Percentiles rank a stretch among this genome's conserved stretches.
Evolutionary conservation across 2,329 filamentous ascomycete genomes (phyloP).

Genomic region (Trichoderma brevicompactum): DNA sequence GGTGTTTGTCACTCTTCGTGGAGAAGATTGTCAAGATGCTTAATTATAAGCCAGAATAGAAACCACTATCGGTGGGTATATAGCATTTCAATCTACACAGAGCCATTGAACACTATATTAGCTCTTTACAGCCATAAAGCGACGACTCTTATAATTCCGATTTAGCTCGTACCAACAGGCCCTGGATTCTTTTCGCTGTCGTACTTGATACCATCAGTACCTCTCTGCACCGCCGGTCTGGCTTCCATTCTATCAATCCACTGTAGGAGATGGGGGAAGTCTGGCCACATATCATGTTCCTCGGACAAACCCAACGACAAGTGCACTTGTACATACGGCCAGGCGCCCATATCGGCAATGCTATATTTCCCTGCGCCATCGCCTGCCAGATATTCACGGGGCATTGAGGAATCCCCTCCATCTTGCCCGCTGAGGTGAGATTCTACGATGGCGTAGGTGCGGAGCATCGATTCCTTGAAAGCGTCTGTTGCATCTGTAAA

Average conservation of each 20-base stretch:
- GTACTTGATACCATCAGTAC: slow-evolving; percentile 5
- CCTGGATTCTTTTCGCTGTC: slow-evolving; percentile 12
- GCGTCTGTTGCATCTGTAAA: neutral
- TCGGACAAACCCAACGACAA: neutral
- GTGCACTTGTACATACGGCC: slow-evolving; percentile 6
- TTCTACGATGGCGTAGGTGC: slow-evolving; percentile 8
- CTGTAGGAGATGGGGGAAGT: slow-evolving; percentile 18
- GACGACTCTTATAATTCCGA: neutral
- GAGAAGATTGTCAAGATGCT: no score
- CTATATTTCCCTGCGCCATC: slow-evolving; percentile 9
- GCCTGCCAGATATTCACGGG: slow-evolving; percentile 15
- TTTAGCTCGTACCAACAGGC: neutral
- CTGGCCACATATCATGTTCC: slow-evolving; percentile 5
- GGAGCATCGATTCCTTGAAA: slow-evolving; percentile 5
- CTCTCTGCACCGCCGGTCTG: slow-evolving; percentile 16
- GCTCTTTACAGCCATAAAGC: no score
- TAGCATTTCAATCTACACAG: no score
- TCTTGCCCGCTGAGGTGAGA: slow-evolving; percentile 7
- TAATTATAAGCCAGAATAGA: no score
- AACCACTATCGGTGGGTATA: no score
- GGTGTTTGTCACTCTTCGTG: no score
- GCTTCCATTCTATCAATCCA: slow-evolving; percentile 15
- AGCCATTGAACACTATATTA: no score
- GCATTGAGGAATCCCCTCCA: neutral
- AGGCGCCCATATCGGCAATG: slow-evolving; percentile 15